These are phyloP conservation scores for Vanderwaltozyma verrucispora DNA, from an alignment of 805 yeast genomes.

Conservation along the genomic window DNA sequence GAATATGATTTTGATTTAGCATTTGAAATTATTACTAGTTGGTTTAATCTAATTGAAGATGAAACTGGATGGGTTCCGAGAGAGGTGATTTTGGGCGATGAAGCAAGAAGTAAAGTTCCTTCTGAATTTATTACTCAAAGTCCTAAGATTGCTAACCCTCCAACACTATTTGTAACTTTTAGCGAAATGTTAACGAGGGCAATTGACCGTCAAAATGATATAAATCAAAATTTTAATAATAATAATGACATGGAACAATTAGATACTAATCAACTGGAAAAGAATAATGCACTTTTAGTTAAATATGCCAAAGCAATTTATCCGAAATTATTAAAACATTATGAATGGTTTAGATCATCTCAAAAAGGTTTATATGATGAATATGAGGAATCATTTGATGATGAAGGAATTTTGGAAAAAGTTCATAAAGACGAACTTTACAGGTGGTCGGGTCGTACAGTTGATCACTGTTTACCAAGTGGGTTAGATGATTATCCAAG, in stretches of 20 bases:
- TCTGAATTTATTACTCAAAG: conserved; percentile 72
- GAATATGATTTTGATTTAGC: conserved; percentile 78
- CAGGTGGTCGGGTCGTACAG: conserved; percentile 90
- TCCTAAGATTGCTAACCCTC: conserved; percentile 90
- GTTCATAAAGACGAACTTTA: conserved; percentile 53
- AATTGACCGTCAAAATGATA: conserved; percentile 15
- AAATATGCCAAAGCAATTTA: conserved; percentile 56
- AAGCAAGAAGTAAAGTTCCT: conserved; percentile 84
- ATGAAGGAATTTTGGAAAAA: conserved; percentile 24
- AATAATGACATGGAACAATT: conserved; percentile 10
- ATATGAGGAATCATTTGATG: conserved; percentile 37
- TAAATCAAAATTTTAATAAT: conserved; percentile 14
- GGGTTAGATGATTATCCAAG: conserved; percentile 96
- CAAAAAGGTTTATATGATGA: conserved; percentile 69
- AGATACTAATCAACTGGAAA: conserved; percentile 43
- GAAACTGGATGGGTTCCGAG: conserved; percentile 91
- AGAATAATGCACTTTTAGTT: conserved; percentile 47
- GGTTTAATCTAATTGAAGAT: conserved; percentile 80
- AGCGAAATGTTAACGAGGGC: conserved; percentile 44
- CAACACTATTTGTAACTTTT: conserved; percentile 74
- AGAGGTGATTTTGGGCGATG: conserved; percentile 87
- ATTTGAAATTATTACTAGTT: conserved; percentile 69
- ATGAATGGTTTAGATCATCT: conserved; percentile 72
- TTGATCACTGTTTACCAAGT: conserved; percentile 77
- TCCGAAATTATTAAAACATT: conserved; percentile 68